These are phyloP conservation scores for Krasilnikovozyma curviuscula DNA, from an alignment of 768 basidiomycete genomes.

Conservation along the genomic window DNA sequence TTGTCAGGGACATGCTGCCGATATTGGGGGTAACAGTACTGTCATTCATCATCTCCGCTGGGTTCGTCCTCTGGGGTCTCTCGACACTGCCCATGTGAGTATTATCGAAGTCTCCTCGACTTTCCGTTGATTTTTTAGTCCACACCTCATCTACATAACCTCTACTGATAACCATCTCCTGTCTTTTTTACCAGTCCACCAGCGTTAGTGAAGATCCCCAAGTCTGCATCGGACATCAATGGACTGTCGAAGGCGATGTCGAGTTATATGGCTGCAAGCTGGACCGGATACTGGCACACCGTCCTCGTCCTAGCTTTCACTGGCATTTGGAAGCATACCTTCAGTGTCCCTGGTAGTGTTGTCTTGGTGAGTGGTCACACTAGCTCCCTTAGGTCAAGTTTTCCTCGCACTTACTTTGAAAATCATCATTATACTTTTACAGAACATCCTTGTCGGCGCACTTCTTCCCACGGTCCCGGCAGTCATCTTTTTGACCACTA, in stretches of 20 bases:
- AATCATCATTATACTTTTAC: constrained; percentile 2
- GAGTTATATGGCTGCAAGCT: constrained; percentile 4
- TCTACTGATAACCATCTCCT: background rate
- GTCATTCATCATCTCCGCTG: too few relatives aligned
- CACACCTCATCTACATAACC: background rate
- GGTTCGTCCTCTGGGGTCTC: background rate
- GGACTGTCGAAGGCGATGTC: constrained; percentile 5
- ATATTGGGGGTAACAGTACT: too few relatives aligned
- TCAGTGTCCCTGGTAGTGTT: constrained; percentile 89
- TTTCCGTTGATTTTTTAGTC: background rate
- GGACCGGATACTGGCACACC: constrained; percentile 38
- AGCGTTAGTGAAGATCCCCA: background rate
- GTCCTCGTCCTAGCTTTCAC: constrained; percentile 62
- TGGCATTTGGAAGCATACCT: constrained; percentile 88
- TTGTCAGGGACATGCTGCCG: too few relatives aligned
- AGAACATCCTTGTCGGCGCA: constrained; percentile 82
- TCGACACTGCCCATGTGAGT: constrained; percentile 8
- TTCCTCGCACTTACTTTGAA: constrained; percentile 10
- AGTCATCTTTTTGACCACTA: constrained; percentile 55
- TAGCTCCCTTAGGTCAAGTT: background rate
- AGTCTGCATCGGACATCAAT: constrained; percentile 8
- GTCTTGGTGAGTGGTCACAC: constrained; percentile 36
- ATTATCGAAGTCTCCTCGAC: too few relatives aligned
- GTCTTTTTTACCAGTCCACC: background rate
- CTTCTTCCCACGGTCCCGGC: constrained; percentile 66